Evolutionary conservation across 2,329 filamentous ascomycete species (phyloP).

Genomic region (Nothomitra cinnamomea): DNA sequence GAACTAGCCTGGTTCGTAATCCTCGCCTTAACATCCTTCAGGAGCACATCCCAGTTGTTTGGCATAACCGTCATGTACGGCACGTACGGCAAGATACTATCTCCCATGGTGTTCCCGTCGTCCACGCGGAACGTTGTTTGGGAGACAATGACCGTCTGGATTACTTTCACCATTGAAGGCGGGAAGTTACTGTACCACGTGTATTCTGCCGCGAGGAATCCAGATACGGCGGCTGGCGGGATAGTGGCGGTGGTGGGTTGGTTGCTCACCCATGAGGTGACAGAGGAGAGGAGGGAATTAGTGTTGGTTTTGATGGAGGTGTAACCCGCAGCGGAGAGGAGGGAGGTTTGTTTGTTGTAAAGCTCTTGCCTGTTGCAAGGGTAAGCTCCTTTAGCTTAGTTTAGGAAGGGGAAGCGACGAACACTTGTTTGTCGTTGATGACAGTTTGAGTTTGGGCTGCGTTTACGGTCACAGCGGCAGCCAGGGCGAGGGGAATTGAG

Average conservation of each 20-base stretch:
- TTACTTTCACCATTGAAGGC: background rate
- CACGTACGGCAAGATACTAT: background rate
- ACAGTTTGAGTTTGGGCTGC: too few relatives aligned
- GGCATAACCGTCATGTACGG: background rate
- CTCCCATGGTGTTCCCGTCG: background rate
- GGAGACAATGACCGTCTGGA: background rate
- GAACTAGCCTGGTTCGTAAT: background rate
- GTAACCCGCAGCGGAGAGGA: conserved; percentile 1
- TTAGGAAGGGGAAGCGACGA: too few relatives aligned
- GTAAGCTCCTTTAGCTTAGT: too few relatives aligned
- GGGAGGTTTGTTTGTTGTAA: background rate
- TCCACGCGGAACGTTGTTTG: background rate
- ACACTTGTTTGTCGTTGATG: too few relatives aligned
- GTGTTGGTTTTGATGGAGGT: background rate
- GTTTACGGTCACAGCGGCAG: too few relatives aligned
- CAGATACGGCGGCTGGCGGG: background rate
- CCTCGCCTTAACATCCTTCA: background rate
- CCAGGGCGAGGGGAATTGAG: too few relatives aligned
- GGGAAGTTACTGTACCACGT: background rate
- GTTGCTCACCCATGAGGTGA: background rate
- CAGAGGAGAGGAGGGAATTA: background rate
- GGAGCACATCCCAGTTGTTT: background rate
- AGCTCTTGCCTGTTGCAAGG: too few relatives aligned
- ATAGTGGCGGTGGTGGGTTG: background rate
- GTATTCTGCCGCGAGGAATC: background rate